phyloP scores from a whole-genome alignment of 2,329 filamentous ascomycete genomes.

The Didymella pomorum region DNA sequence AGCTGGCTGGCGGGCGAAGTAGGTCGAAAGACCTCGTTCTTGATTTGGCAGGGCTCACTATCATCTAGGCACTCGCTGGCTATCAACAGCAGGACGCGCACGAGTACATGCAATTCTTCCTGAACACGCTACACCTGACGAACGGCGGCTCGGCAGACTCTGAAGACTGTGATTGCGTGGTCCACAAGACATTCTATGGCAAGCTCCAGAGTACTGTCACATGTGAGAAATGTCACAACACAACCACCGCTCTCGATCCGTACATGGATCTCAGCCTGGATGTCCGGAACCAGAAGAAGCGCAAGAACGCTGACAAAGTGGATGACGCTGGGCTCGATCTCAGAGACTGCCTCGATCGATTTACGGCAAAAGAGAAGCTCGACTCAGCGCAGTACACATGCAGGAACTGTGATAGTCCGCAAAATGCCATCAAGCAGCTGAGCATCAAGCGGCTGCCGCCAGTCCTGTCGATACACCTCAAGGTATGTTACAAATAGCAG shows the following conservation, averaged over 20 bases:
- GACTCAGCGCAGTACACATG: slow-evolving; percentile 83
- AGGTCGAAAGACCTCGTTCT: slow-evolving; percentile 46
- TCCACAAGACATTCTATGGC: slow-evolving; percentile 94
- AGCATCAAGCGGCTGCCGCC: slow-evolving; percentile 86
- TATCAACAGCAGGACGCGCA: slow-evolving; percentile 97
- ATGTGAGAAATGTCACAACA: slow-evolving; percentile 84
- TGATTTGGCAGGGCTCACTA: background rate
- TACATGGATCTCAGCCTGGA: slow-evolving; percentile 91
- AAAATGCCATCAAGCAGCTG: slow-evolving; percentile 83
- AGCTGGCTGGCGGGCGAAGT: slow-evolving; percentile 84
- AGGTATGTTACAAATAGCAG: slow-evolving; percentile 62
- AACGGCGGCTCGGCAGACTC: slow-evolving; percentile 67
- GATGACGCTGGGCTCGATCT: slow-evolving; percentile 53
- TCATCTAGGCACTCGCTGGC: slow-evolving; percentile 66
- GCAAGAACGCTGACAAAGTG: slow-evolving; percentile 54
- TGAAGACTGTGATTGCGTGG: slow-evolving; percentile 78
- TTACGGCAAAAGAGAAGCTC: slow-evolving; percentile 81
- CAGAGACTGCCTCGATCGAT: slow-evolving; percentile 78
- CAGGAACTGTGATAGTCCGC: slow-evolving; percentile 74
- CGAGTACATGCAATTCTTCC: slow-evolving; percentile 95
- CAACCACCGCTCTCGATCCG: slow-evolving; percentile 83
- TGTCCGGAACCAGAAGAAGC: slow-evolving; percentile 78
- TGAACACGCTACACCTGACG: slow-evolving; percentile 84
- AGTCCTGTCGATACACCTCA: slow-evolving; percentile 89
- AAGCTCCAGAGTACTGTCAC: slow-evolving; percentile 90